Evolutionary conservation across 352 stramenopile species (phyloP).

Genomic region (Phytophthora kernoviae): DNA sequence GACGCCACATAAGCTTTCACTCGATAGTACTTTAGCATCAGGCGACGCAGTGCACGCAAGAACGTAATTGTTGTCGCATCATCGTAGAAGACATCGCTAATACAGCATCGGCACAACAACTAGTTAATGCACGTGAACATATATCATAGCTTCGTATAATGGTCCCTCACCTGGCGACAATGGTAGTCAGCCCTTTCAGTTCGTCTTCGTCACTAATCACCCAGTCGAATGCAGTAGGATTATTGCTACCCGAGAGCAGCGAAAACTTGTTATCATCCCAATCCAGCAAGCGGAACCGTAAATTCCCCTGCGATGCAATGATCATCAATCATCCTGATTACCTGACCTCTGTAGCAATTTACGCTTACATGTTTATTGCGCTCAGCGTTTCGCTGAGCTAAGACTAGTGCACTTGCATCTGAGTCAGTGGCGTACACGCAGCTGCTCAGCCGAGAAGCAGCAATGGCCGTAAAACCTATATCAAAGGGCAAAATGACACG

Average conservation of each 20-base stretch:
- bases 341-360: not conserved
- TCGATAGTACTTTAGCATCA: slow-evolving; percentile 39
- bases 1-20: slow-evolving; percentile 38
- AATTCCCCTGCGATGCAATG: slow-evolving; percentile 14
- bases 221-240: slow-evolving; percentile 29
- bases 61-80: slow-evolving; percentile 46
- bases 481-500: not conserved
- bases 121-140: not conserved
- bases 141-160: slow-evolving; percentile 13
- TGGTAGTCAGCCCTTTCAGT: slow-evolving; percentile 15
- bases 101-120: not conserved
- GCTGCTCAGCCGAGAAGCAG: slow-evolving; percentile 34
- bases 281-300: slow-evolving; percentile 29
- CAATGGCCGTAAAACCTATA: slow-evolving; percentile 53
- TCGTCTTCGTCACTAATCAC: slow-evolving; percentile 19
- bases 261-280: slow-evolving; percentile 3
- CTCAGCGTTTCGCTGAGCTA: slow-evolving; percentile 43
- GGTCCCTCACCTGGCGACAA: slow-evolving; percentile 59
- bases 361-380: slow-evolving; percentile 33
- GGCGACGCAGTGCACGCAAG: slow-evolving; percentile 36
- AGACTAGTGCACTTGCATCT: slow-evolving; percentile 37
- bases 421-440: slow-evolving; percentile 56
- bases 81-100: slow-evolving; percentile 79
- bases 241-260: not conserved
- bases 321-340: not conserved